These are phyloP conservation scores for Phytophthora citricola DNA, from an alignment of 352 stramenopile species.

Conservation along the genomic window DNA sequence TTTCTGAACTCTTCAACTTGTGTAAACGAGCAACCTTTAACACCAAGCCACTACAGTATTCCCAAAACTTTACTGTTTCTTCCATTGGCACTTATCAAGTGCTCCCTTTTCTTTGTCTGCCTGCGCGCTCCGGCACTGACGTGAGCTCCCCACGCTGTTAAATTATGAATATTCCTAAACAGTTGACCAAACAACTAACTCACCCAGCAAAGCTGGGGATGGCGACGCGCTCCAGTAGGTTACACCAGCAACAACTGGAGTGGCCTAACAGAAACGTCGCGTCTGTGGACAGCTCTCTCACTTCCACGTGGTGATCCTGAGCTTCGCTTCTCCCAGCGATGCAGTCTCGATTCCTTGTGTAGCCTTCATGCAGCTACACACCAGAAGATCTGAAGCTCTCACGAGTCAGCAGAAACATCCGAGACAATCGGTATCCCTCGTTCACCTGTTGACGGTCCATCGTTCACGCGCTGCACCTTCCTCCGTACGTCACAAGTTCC, in stretches of 20 bases:
- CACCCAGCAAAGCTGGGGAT: constrained; percentile 3
- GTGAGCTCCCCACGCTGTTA: constrained; percentile 22
- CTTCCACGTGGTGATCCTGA: constrained; percentile 38
- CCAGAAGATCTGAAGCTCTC: constrained; percentile 2
- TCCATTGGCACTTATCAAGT: constrained; percentile 14
- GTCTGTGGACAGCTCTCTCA: constrained; percentile 15
- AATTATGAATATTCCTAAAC: constrained; percentile 39
- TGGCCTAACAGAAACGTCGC: constrained; percentile 3
- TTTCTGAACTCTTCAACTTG: constrained; percentile 11
- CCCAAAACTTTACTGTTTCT: constrained; percentile 24
- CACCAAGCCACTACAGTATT: not conserved
- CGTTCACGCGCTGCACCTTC: constrained; percentile 19
- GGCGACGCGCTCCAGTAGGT: constrained; percentile 3
- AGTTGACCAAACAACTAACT: constrained; percentile 25
- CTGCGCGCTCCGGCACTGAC: constrained; percentile 7
- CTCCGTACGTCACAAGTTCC: constrained; percentile 10
- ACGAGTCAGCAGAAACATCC: constrained; percentile 5
- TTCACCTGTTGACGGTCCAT: constrained; percentile 13
- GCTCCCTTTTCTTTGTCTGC: constrained; percentile 10
- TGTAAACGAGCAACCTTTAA: constrained; percentile 4
- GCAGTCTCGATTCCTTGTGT: constrained; percentile 5
- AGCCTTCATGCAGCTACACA: constrained; percentile 26
- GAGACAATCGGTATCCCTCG: constrained; percentile 1
- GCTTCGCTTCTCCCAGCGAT: constrained; percentile 13
- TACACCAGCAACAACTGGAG: constrained; percentile 6